Percentiles rank a stretch among this genome's conserved stretches.
phyloP scores from a whole-genome alignment of 768 basidiomycete genomes.

The Lactarius sp. region DNA sequence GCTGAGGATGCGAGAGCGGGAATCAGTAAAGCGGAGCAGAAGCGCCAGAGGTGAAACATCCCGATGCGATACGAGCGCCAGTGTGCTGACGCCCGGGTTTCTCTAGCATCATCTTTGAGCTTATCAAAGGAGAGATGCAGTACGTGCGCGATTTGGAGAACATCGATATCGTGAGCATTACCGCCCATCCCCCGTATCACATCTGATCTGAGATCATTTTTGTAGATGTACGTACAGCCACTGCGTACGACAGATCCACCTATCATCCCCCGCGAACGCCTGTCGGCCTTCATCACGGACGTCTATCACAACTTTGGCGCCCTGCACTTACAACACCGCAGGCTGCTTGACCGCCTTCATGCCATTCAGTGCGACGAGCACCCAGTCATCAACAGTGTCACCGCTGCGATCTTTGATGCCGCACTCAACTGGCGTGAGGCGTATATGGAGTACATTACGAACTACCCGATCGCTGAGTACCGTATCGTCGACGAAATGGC shows the following conservation, averaged over 20 bases:
- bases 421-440: conserved; percentile 89
- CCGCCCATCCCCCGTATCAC: background rate
- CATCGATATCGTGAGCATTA: conserved; percentile 58
- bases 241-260: conserved; percentile 69
- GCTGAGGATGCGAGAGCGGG: conserved; percentile 54
- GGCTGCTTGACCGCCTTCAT: conserved; percentile 74
- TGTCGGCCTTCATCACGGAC: conserved; percentile 76
- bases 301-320: conserved; percentile 87
- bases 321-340: conserved; percentile 66
- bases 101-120: conserved; percentile 80
- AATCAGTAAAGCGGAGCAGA: conserved; percentile 69
- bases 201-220: conserved; percentile 1
- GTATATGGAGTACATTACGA: conserved; percentile 91
- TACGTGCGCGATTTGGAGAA: conserved; percentile 91
- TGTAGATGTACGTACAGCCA: conserved; percentile 76
- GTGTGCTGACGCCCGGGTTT: background rate
- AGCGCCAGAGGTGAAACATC: conserved; percentile 72
- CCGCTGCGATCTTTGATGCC: conserved; percentile 80
- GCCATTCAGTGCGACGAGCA: conserved; percentile 87
- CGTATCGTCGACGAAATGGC: conserved; percentile 85
- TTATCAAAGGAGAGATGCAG: conserved; percentile 94
- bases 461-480: conserved; percentile 88
- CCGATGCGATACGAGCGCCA: background rate
- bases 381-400: conserved; percentile 71
- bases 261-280: conserved; percentile 63